These are phyloP conservation scores for Durotheca rogersii DNA, from an alignment of 495 filamentous ascomycete species.

Conservation along the genomic window DNA sequence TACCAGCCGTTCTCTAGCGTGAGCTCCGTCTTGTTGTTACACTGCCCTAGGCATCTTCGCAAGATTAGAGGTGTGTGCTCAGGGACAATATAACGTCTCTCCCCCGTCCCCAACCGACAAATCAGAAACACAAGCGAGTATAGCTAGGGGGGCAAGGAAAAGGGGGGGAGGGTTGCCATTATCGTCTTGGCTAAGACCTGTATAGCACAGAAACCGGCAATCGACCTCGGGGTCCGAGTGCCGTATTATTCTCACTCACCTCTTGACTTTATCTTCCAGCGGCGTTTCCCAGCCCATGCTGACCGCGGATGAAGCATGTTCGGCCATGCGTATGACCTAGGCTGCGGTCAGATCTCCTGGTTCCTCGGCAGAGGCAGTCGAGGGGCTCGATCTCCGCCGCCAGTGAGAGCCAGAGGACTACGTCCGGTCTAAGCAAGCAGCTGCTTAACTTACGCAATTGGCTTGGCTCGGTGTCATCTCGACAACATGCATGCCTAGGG, in stretches of 20 bases:
- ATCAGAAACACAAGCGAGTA: not conserved
- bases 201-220: too few relatives aligned
- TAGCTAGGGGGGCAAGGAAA: too few relatives aligned
- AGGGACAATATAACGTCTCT: too few relatives aligned
- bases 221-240: too few relatives aligned
- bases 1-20: not conserved
- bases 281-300: not conserved
- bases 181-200: too few relatives aligned
- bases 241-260: not conserved
- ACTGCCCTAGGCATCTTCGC: not conserved
- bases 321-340: not conserved
- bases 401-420: too few relatives aligned
- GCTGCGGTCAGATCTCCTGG: not conserved
- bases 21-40: not conserved
- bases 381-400: too few relatives aligned
- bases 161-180: too few relatives aligned
- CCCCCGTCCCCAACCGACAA: too few relatives aligned
- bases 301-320: not conserved
- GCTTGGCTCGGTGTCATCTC: not conserved
- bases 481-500: not conserved
- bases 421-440: too few relatives aligned
- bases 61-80: too few relatives aligned
- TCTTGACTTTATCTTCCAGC: not conserved
- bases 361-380: too few relatives aligned
- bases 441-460: not conserved